Percentiles rank a stretch among this genome's conserved stretches.
These are phyloP conservation scores for Cladosporium velox DNA, from an alignment of 2,329 filamentous ascomycete species.

Conservation along the genomic window DNA sequence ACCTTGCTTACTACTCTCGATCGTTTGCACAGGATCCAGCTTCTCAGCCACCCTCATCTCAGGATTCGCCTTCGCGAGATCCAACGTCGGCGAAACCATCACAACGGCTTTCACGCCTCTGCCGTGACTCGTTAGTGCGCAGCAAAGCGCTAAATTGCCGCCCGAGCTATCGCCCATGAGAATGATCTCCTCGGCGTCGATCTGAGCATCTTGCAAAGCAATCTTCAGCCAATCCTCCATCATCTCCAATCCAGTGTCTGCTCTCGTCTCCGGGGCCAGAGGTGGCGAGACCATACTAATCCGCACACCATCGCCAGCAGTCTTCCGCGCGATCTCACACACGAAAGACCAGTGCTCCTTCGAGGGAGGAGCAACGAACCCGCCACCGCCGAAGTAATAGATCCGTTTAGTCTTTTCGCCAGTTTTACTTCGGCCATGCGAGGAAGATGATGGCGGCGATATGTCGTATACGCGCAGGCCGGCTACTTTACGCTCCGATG, in stretches of 20 bases:
- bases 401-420: constrained; percentile 38
- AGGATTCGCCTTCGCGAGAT: constrained; percentile 50
- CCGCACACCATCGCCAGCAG: constrained; percentile 22
- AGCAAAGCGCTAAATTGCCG: constrained; percentile 53
- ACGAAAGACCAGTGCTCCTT: constrained; percentile 56
- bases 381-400: constrained; percentile 59
- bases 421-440: not conserved
- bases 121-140: constrained; percentile 39
- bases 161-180: constrained; percentile 59
- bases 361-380: constrained; percentile 55
- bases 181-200: constrained; percentile 45
- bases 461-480: constrained; percentile 51
- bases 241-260: constrained; percentile 46
- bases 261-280: constrained; percentile 56
- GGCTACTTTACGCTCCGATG: constrained; percentile 45
- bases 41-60: constrained; percentile 45
- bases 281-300: constrained; percentile 56
- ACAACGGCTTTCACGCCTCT: constrained; percentile 44
- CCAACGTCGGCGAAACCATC: constrained; percentile 52
- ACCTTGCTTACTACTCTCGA: constrained; percentile 43
- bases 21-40: constrained; percentile 51
- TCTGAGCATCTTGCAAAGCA: constrained; percentile 33
- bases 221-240: constrained; percentile 46
- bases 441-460: constrained; percentile 24
- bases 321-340: constrained; percentile 46